A percentile compares a stretch with the other conserved stretches of the same genome.
phyloP scores from a whole-genome alignment of 2,329 filamentous ascomycete species.

The Chaetomiaceae sp. region DNA sequence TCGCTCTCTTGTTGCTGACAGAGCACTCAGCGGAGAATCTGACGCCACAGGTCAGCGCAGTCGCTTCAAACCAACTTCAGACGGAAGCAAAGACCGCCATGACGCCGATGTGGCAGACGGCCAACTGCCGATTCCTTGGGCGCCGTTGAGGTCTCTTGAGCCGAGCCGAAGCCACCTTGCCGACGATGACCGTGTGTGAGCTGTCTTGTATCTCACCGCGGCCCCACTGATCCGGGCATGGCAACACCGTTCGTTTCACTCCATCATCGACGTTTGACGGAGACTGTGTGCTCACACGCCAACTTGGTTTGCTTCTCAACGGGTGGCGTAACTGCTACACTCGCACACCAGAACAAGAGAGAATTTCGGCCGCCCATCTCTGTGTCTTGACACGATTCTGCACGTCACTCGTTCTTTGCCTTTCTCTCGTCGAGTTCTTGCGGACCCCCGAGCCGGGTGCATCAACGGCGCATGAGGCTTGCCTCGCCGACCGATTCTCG shows the following conservation, averaged over 20 bases:
- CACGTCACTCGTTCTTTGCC: neutral
- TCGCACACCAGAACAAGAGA: neutral
- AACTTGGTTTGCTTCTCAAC: slow-evolving; percentile 5
- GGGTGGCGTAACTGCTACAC: slow-evolving; percentile 18
- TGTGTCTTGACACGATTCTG: neutral
- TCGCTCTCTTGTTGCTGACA: slow-evolving; percentile 2
- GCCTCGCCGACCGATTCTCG: neutral
- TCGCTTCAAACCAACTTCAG: slow-evolving; percentile 3
- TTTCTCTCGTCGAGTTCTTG: neutral
- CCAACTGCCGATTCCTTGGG: neutral
- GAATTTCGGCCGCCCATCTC: neutral
- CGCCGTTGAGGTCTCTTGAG: neutral
- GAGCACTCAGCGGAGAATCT: neutral
- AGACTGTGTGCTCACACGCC: neutral
- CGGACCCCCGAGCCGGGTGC: neutral
- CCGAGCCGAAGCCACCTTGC: neutral
- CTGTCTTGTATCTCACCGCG: neutral
- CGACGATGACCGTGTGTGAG: neutral
- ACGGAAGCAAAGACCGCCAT: neutral
- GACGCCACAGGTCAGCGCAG: neutral
- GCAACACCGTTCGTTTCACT: neutral
- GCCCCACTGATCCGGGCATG: neutral
- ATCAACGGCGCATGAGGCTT: neutral
- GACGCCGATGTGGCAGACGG: neutral
- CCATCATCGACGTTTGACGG: neutral